phyloP scores from a whole-genome alignment of 140 eudicot species.

The Bidens hawaiensis region DNA sequence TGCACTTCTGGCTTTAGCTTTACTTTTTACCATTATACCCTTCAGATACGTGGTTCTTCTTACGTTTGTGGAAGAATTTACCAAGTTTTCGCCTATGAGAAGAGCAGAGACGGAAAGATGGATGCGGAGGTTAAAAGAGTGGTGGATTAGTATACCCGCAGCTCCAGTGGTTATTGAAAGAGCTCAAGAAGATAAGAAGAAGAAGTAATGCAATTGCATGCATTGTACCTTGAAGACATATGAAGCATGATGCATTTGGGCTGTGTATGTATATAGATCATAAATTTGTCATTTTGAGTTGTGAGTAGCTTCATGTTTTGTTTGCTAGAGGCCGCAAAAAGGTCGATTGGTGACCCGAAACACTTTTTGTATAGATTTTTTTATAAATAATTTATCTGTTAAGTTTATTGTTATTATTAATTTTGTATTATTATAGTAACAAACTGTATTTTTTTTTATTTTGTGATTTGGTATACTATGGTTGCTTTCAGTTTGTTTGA shows the following conservation, averaged over 20 bases:
- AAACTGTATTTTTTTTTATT: neutral
- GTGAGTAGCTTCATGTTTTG: neutral
- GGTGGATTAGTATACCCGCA: conserved; percentile 99
- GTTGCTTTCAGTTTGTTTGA: no score
- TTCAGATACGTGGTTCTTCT: conserved; percentile 39
- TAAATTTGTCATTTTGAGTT: conserved; percentile 2
- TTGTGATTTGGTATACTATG: no score
- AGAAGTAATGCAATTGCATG: conserved; percentile 27
- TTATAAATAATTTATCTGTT: neutral
- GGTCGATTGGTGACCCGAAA: neutral
- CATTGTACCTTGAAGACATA: neutral
- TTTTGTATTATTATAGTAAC: neutral
- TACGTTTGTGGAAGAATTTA: conserved; percentile 61
- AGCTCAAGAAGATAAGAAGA: conserved; percentile 73
- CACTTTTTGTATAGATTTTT: neutral
- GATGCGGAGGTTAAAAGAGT: conserved; percentile 71
- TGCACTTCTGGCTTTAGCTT: conserved; percentile 44
- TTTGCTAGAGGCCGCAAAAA: neutral
- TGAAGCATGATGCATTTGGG: neutral
- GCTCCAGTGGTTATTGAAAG: conserved; percentile 81
- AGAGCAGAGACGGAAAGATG: conserved; percentile 63
- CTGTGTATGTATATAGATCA: conserved; percentile 15
- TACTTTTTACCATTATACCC: conserved; percentile 56
- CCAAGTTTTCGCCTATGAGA: conserved; percentile 70
- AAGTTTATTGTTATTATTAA: neutral